A percentile compares a stretch with the other conserved stretches of the same genome.
phyloP scores from a whole-genome alignment of 2,329 filamentous ascomycete species.

The Fusarium buharicum region DNA sequence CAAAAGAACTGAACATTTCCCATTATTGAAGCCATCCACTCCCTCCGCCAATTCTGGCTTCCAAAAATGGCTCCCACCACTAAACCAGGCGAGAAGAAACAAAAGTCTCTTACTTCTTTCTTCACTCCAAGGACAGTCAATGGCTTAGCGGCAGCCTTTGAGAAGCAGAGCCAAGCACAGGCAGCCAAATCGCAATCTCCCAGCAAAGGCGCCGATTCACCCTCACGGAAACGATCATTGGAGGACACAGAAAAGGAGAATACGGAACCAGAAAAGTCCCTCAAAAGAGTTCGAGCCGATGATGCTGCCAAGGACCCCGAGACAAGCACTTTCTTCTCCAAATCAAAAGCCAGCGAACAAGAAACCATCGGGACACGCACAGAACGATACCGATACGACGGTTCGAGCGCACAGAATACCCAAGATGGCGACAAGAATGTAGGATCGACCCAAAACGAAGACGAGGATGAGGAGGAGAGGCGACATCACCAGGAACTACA shows the following conservation, averaged over 20 bases:
- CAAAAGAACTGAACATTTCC: slow-evolving; percentile 15
- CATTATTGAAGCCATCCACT: slow-evolving; percentile 2
- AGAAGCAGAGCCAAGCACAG: slow-evolving; percentile 47
- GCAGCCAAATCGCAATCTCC: slow-evolving; percentile 41
- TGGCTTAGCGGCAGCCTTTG: slow-evolving; percentile 53
- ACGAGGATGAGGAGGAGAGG: slow-evolving; percentile 62
- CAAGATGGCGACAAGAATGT: slow-evolving; percentile 45
- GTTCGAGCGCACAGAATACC: slow-evolving; percentile 52
- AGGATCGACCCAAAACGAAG: slow-evolving; percentile 49
- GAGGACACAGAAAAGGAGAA: slow-evolving; percentile 59
- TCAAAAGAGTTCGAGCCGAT: slow-evolving; percentile 59
- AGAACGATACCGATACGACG: slow-evolving; percentile 63
- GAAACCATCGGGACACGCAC: slow-evolving; percentile 54
- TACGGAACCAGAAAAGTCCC: slow-evolving; percentile 50
- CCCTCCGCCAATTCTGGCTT: background rate
- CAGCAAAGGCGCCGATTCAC: slow-evolving; percentile 45
- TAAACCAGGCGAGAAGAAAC: slow-evolving; percentile 68
- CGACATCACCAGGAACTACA: slow-evolving; percentile 78
- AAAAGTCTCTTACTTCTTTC: slow-evolving; percentile 87
- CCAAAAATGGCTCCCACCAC: slow-evolving; percentile 51
- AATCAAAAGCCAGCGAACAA: slow-evolving; percentile 27
- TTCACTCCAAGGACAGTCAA: slow-evolving; percentile 73
- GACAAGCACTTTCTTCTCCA: slow-evolving; percentile 52
- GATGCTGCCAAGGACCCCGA: slow-evolving; percentile 52
- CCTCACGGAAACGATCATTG: slow-evolving; percentile 62